Evolutionary conservation across 805 yeast genomes (phyloP), one percentile per base, ranked within the genome.

Genomic region (Candida tibetensis): DNA sequence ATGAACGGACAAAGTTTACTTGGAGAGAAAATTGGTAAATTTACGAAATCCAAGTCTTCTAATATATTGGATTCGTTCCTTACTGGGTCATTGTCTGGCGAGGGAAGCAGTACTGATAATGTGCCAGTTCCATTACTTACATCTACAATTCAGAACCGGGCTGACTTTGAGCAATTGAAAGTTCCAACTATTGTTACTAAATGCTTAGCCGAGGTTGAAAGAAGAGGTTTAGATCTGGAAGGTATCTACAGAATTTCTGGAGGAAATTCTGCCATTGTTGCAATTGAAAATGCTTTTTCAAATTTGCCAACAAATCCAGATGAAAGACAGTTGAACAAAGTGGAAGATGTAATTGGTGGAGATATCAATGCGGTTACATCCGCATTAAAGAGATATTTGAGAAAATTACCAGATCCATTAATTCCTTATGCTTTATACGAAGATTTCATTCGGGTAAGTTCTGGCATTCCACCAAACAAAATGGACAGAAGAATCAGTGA

Each of bases 231-330:
- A 48, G 79, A 74, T 28, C 65, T 72, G 44, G 98, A 90, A 60
- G 99, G 99, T 6, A 74, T 93, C 25, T 93, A 93, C 64, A 72
- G 99, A 48, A 82, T 90, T 48, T 83, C 95, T 32, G 99, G 96
- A 1, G 85, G 87, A 4, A 74, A 81, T 45, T 74, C 87, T 6
- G 82, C 84, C 34, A 74, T 82, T 38, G 77, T 74, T 17, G 58
- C 68, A n/a, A 64, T 69, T 32, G 73, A 67, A 42, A 60, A 57
- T 36, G 68, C 72, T 1, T 69, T 69, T 49, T 57, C 62, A 3
- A 60, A 57, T n/a, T 44, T 52, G 7, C 39, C 58, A 3, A 50
- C 53, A 9, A 57, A 53, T 16, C 45, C 49, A 12, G 71, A 63
- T 45, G 72, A 66, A 10, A 63, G 55, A 39, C 58, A 55, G 34